phyloP scores from a whole-genome alignment of 23 red algal genomes.

The Gracilariopsis chorda region DNA sequence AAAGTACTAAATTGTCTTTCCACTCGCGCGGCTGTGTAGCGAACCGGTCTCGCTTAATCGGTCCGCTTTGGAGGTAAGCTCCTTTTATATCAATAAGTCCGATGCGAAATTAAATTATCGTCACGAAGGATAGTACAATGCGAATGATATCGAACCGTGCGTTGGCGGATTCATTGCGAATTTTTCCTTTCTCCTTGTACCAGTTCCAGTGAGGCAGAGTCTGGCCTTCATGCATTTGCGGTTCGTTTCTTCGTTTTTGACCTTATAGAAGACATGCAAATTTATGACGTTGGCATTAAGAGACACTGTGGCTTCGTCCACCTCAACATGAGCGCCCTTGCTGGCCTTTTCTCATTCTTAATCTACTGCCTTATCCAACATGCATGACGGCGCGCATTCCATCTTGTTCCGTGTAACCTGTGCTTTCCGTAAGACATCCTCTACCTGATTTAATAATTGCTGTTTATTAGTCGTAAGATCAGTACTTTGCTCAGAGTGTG shows the following conservation, averaged over 20 bases:
- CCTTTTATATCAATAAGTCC: neutral
- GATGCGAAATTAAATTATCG: neutral
- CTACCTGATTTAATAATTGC: neutral
- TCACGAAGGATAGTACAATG: neutral
- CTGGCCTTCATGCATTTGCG: neutral
- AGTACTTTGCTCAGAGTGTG: neutral
- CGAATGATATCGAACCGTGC: neutral
- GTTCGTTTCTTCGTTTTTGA: neutral
- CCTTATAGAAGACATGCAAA: slow-evolving; percentile 6
- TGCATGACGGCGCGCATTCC: neutral
- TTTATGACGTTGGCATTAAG: slow-evolving; percentile 10
- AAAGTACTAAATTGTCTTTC: neutral
- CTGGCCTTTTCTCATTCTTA: too few relatives aligned
- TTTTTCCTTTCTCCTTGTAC: neutral
- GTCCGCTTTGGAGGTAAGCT: slow-evolving; percentile 1
- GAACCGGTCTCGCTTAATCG: neutral
- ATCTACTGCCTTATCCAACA: too few relatives aligned
- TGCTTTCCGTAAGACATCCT: neutral
- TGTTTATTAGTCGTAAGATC: neutral
- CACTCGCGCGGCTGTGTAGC: neutral
- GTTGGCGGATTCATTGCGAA: neutral
- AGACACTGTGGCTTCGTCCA: too few relatives aligned
- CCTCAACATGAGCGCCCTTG: too few relatives aligned
- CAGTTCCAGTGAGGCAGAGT: slow-evolving; percentile 20
- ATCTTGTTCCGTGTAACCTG: neutral